phyloP scores from a whole-genome alignment of 805 yeast species.

The Diddensiella transvaalensis region DNA sequence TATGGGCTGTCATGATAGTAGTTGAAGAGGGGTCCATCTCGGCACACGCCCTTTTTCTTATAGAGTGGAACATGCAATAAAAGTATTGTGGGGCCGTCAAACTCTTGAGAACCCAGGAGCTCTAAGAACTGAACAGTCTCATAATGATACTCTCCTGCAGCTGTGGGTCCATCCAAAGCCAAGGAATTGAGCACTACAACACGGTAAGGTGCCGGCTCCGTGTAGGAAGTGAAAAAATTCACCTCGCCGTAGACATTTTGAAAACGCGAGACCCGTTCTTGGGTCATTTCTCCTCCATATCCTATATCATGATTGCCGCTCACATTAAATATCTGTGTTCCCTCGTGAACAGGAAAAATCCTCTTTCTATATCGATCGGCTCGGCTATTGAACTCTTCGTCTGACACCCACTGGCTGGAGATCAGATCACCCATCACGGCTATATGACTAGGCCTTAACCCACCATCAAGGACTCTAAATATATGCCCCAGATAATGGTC shows the following conservation, averaged over 20 bases:
- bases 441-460: slow-evolving; percentile 73
- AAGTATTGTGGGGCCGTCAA: slow-evolving; percentile 74
- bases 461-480: slow-evolving; percentile 56
- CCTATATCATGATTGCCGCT: slow-evolving; percentile 98
- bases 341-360: slow-evolving; percentile 29
- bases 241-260: slow-evolving; percentile 73
- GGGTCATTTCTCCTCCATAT: slow-evolving; percentile 89
- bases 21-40: slow-evolving; percentile 75
- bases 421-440: slow-evolving; percentile 91
- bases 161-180: slow-evolving; percentile 85
- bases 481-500: slow-evolving; percentile 87
- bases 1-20: slow-evolving; percentile 61
- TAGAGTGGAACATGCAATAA: slow-evolving; percentile 88
- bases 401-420: slow-evolving; percentile 92
- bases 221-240: slow-evolving; percentile 75
- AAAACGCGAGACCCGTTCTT: slow-evolving; percentile 84
- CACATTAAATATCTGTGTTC: slow-evolving; percentile 59
- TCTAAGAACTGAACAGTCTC: slow-evolving; percentile 74
- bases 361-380: slow-evolving; percentile 52
- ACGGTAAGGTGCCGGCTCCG: slow-evolving; percentile 47
- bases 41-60: slow-evolving; percentile 77
- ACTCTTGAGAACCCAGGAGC: slow-evolving; percentile 47
- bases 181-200: slow-evolving; percentile 83
- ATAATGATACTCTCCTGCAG: slow-evolving; percentile 63
- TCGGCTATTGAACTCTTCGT: slow-evolving; percentile 78